Conservation (phyloP, 441 rosid species). For the Arabidopsis hybrid region DNA sequence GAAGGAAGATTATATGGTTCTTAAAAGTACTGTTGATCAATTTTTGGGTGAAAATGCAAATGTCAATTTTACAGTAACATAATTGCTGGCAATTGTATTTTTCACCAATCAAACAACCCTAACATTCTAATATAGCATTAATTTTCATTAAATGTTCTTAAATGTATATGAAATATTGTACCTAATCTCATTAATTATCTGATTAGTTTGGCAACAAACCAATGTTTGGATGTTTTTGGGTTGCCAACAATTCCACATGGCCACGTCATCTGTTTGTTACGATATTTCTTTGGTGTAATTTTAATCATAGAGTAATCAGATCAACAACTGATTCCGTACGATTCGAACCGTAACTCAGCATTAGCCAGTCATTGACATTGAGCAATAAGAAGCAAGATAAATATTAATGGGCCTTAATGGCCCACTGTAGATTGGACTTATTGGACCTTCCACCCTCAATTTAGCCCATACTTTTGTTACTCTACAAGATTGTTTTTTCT, state of each 20-base stretch:
- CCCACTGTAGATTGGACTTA: not conserved
- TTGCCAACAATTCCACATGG: slow-evolving; percentile 21
- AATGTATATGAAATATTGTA: not conserved
- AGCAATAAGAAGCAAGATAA: not conserved
- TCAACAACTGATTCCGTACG: no score
- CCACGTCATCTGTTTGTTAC: slow-evolving; percentile 18
- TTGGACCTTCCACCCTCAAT: not conserved
- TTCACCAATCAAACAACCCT: slow-evolving; percentile 6
- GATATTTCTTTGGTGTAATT: not conserved
- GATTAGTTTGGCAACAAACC: slow-evolving; percentile 15
- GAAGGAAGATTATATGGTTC: not conserved
- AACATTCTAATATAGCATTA: slow-evolving; percentile 5
- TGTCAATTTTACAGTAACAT: not conserved
- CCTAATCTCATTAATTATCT: slow-evolving; percentile 11
- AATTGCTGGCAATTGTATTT: not conserved
- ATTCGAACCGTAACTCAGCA: not conserved
- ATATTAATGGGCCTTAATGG: slow-evolving; percentile 4
- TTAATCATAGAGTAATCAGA: no score
- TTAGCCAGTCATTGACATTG: no score
- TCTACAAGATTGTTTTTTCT: not conserved
- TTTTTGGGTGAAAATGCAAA: not conserved
- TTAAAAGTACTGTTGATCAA: not conserved
- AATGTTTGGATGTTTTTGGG: not conserved
- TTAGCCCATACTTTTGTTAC: slow-evolving; percentile 1
- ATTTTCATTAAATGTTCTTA: slow-evolving; percentile 2